Conservation (phyloP, 352 stramenopile species). For the Phytophthora crassamura region DNA sequence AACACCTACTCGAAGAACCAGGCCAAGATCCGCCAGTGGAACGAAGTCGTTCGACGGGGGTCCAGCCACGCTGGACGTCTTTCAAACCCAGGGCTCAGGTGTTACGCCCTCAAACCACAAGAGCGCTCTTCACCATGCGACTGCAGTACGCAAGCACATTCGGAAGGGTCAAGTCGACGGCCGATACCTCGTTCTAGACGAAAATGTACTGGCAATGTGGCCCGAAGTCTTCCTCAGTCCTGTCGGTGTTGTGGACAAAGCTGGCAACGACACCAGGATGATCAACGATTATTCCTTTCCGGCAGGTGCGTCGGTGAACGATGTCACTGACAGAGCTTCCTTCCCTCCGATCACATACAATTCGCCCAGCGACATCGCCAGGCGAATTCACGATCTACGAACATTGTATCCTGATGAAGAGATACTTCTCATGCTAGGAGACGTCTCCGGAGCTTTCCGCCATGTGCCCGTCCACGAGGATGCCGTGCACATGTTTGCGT, state of each 20-base stretch:
- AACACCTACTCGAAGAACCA: too few species aligned
- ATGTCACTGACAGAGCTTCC: too few species aligned
- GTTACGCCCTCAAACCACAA: neutral
- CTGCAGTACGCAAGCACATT: neutral
- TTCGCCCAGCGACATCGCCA: neutral
- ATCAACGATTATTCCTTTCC: neutral
- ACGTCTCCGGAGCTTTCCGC: constrained; percentile 37
- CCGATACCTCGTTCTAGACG: constrained; percentile 1
- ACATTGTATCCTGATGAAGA: neutral
- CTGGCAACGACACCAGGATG: too few species aligned
- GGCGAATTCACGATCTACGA: constrained; percentile 1
- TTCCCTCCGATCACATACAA: neutral
- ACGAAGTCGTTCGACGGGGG: neutral
- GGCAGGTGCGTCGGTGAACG: neutral
- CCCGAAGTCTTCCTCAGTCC: neutral
- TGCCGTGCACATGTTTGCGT: constrained; percentile 27
- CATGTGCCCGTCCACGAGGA: constrained; percentile 29
- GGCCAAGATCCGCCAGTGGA: neutral
- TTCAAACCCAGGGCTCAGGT: neutral
- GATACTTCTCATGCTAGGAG: constrained; percentile 28
- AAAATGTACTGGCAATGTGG: neutral
- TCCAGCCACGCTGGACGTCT: neutral
- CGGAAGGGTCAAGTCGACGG: neutral
- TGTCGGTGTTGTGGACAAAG: too few species aligned
- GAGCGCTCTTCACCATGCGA: neutral